These are phyloP conservation scores for Metschnikowia anglica DNA, from an alignment of 805 yeast genomes.

Conservation along the genomic window DNA sequence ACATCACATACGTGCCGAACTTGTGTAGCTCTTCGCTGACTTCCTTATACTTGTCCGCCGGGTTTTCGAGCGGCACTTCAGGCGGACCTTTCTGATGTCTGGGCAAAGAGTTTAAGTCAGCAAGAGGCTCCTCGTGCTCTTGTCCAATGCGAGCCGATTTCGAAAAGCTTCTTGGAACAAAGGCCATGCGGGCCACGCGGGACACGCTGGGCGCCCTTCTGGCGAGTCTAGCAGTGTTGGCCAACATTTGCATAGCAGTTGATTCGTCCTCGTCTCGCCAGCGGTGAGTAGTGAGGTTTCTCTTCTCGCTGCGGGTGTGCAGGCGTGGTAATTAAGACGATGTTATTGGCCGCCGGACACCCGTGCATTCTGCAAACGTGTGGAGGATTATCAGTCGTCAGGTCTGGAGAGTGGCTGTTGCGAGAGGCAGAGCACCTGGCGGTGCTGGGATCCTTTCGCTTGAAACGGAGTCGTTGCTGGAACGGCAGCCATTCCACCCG, in stretches of 20 bases:
- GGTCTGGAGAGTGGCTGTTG: no score
- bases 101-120: conserved; percentile 37
- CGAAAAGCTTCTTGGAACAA: conserved; percentile 6
- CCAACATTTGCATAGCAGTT: no score
- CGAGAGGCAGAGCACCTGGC: no score
- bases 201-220: conserved; percentile 11
- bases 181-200: conserved; percentile 8
- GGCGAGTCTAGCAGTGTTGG: conserved; percentile 18
- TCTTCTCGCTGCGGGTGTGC: conserved; percentile 15
- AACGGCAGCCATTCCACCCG: no score
- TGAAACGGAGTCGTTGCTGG: no score
- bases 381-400: neutral
- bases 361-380: conserved; percentile 5
- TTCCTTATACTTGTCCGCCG: conserved; percentile 70
- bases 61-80: conserved; percentile 61
- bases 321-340: conserved; percentile 20
- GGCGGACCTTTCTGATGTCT: conserved; percentile 35
- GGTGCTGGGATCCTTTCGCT: no score
- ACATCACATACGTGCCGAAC: conserved; percentile 76
- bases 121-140: conserved; percentile 29
- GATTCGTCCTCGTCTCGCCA: no score
- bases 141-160: conserved; percentile 7
- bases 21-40: conserved; percentile 71
- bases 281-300: neutral
- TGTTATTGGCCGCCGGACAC: conserved; percentile 16